Percentiles rank a stretch among this genome's conserved stretches.
phyloP scores from a whole-genome alignment of 805 yeast species.

The Myxozyma nipponensis region DNA sequence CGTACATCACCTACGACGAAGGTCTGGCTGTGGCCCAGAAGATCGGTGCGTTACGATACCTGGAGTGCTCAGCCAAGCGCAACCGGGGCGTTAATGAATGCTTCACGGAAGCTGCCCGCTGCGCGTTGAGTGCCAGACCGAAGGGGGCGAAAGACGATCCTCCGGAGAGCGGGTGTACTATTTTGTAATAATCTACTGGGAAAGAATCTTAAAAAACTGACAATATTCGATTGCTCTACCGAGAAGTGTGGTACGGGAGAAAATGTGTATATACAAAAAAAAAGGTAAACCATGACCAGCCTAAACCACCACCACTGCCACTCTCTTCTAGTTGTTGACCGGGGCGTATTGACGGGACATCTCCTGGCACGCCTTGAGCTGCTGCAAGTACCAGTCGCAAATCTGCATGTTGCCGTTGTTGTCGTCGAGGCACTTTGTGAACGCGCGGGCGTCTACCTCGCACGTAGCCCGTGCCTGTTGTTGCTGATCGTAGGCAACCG shows the following conservation, averaged over 20 bases:
- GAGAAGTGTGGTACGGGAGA: too few species aligned
- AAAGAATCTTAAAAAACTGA: background rate
- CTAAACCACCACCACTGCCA: background rate
- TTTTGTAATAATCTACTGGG: constrained; percentile 10
- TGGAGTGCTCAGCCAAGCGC: constrained; percentile 95
- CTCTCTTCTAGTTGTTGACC: background rate
- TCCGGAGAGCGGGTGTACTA: constrained; percentile 18
- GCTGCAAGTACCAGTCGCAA: constrained; percentile 95
- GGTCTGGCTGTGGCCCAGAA: constrained; percentile 89
- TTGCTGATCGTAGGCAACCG: constrained; percentile 38
- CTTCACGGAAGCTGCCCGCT: constrained; percentile 96
- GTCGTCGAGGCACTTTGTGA: constrained; percentile 92
- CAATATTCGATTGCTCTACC: background rate
- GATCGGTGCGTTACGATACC: constrained; percentile 89
- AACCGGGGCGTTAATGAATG: constrained; percentile 99
- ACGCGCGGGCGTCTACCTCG: constrained; percentile 89
- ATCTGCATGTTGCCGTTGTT: constrained; percentile 94
- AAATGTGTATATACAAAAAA: background rate
- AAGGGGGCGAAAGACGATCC: constrained; percentile 47
- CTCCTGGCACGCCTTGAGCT: constrained; percentile 94
- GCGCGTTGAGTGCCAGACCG: constrained; percentile 86
- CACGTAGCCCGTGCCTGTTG: constrained; percentile 55
- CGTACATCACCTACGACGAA: constrained; percentile 80
- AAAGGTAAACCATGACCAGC: background rate
- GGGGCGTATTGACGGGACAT: constrained; percentile 52